Evolutionary conservation across 306 rosid species (phyloP).

Genomic region (Calophaca sinica): DNA sequence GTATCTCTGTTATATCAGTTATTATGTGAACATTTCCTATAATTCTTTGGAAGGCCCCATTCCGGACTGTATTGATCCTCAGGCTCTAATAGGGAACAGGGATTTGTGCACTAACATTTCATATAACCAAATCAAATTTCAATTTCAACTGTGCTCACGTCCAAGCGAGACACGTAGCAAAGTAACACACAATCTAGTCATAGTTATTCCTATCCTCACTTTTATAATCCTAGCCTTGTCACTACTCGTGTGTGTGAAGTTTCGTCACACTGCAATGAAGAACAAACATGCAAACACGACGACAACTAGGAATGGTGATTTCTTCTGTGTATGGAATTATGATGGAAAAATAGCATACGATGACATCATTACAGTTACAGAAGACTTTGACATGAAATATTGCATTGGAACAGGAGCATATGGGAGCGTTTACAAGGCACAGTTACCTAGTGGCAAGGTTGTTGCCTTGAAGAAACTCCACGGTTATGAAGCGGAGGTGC

Average conservation of each 20-base stretch:
- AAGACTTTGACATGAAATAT: slow-evolving; percentile 14
- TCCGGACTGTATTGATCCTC: neutral
- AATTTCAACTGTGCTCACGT: neutral
- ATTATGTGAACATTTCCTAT: neutral
- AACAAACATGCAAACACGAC: neutral
- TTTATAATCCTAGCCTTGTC: neutral
- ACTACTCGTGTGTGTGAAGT: neutral
- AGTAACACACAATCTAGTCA: neutral
- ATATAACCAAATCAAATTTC: neutral
- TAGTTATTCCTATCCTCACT: neutral
- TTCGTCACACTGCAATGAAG: neutral
- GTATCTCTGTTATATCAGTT: no score
- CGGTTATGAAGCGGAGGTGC: slow-evolving; percentile 14
- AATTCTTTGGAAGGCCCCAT: neutral
- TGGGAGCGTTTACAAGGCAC: slow-evolving; percentile 34
- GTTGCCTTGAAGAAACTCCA: slow-evolving; percentile 43
- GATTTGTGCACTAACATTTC: neutral
- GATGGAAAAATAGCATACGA: slow-evolving; percentile 21
- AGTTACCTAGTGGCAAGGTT: slow-evolving; percentile 14
- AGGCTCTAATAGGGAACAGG: neutral
- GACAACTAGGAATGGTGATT: neutral
- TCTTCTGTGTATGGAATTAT: slow-evolving; percentile 27
- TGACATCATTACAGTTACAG: slow-evolving; percentile 12
- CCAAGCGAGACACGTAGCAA: neutral
- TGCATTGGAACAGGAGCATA: slow-evolving; percentile 41